Evolutionary conservation across 805 yeast genomes (phyloP).

Genomic region (Maudiozyma turicensis): DNA sequence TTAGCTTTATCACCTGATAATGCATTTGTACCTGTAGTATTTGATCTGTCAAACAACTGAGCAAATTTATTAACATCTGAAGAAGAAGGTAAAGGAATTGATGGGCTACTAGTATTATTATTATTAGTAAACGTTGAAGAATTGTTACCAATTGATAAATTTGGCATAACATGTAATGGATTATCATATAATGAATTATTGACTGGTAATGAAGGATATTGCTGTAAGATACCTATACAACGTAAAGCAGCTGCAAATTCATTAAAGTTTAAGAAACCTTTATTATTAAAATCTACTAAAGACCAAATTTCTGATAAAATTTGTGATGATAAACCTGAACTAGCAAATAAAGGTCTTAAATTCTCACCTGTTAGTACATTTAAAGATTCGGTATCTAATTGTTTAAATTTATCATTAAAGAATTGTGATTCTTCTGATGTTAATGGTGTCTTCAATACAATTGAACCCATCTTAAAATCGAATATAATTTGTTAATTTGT

Average conservation of each 20-base stretch:
- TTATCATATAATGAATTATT: constrained; percentile 33
- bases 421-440: constrained; percentile 67
- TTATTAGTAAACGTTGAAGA: constrained; percentile 32
- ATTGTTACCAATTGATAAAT: constrained; percentile 19
- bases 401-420: constrained; percentile 66
- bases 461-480: constrained; percentile 13
- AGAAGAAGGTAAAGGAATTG: constrained; percentile 44
- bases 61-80: constrained; percentile 55
- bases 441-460: constrained; percentile 31
- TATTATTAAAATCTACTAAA: constrained; percentile 78
- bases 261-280: constrained; percentile 71
- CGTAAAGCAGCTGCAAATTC: constrained; percentile 85
- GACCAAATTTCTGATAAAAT: constrained; percentile 89
- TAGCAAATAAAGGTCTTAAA: constrained; percentile 74
- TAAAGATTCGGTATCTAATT: constrained; percentile 66
- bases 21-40: constrained; percentile 34
- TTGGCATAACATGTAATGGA: constrained; percentile 25
- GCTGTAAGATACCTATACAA: constrained; percentile 83
- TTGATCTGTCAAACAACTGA: constrained; percentile 62
- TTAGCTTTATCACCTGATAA: constrained; percentile 75
- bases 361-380: constrained; percentile 85
- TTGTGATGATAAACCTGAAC: constrained; percentile 71
- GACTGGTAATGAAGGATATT: constrained; percentile 37
- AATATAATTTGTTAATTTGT: neutral
- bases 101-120: constrained; percentile 3